phyloP scores from a whole-genome alignment of 2,329 filamentous ascomycete genomes.

The Chrysoporthe austroafricana region DNA sequence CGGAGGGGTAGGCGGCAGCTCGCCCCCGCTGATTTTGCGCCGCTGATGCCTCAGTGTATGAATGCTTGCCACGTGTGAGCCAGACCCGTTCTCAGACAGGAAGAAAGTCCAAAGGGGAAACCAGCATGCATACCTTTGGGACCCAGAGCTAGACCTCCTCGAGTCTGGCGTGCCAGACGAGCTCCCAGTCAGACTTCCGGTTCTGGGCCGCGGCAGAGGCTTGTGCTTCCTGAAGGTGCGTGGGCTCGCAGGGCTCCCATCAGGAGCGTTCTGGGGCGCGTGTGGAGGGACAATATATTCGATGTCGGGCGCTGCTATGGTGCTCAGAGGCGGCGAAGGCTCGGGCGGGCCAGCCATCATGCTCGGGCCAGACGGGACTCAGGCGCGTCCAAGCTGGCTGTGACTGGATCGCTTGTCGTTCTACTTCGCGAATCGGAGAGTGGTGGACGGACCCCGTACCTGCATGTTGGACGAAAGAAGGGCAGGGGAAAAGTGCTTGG shows the following conservation, averaged over 20 bases:
- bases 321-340: constrained; percentile 20
- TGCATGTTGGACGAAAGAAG: constrained; percentile 20
- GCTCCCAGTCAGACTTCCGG: constrained; percentile 25
- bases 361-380: constrained; percentile 3
- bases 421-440: constrained; percentile 21
- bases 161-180: constrained; percentile 25
- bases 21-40: constrained; percentile 47
- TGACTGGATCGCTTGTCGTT: constrained; percentile 14
- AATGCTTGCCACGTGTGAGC: constrained; percentile 43
- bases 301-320: constrained; percentile 25
- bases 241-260: constrained; percentile 34
- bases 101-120: constrained; percentile 14
- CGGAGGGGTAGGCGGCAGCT: constrained; percentile 66
- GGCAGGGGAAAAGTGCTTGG: constrained; percentile 10
- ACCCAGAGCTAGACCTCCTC: constrained; percentile 22
- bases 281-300: constrained; percentile 26
- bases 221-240: constrained; percentile 44
- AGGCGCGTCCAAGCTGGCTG: constrained; percentile 8
- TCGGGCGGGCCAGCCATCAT: constrained; percentile 22
- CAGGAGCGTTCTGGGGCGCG: constrained; percentile 32
- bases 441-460: constrained; percentile 10
- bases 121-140: constrained; percentile 27
- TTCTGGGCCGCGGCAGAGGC: constrained; percentile 43
- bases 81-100: constrained; percentile 30
- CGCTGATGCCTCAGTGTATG: constrained; percentile 48